Conservation (phyloP, 2,329 filamentous ascomycete species). For the Fusarium pseudonygamai region DNA sequence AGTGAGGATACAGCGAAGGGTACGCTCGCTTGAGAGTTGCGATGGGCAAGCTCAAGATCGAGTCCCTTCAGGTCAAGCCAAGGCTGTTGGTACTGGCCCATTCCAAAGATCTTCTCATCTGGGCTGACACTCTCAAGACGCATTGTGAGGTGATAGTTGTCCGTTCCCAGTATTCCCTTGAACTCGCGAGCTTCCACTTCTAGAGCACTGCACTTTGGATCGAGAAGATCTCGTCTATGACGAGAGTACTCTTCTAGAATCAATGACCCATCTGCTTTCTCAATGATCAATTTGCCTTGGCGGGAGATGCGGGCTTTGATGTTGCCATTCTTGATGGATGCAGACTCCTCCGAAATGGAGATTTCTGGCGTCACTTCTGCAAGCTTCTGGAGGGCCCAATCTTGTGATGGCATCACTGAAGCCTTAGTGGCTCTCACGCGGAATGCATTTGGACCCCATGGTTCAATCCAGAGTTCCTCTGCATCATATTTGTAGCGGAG, state of each 20-base stretch:
- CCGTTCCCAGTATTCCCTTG: slow-evolving; percentile 58
- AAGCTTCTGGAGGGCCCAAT: slow-evolving; percentile 10
- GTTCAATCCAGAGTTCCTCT: slow-evolving; percentile 14
- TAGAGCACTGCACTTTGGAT: slow-evolving; percentile 68
- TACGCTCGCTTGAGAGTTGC: slow-evolving; percentile 72
- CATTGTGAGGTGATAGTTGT: slow-evolving; percentile 65
- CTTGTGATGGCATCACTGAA: neutral
- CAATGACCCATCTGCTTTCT: slow-evolving; percentile 40
- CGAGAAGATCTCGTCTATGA: slow-evolving; percentile 53
- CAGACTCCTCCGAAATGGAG: neutral
- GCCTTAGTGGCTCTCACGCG: slow-evolving; percentile 10
- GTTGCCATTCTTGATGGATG: slow-evolving; percentile 41
- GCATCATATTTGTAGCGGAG: slow-evolving; percentile 14
- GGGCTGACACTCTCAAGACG: slow-evolving; percentile 65
- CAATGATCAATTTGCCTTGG: slow-evolving; percentile 45
- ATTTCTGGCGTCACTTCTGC: neutral
- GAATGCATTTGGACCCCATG: slow-evolving; percentile 13
- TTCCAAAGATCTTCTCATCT: slow-evolving; percentile 71
- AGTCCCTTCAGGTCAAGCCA: slow-evolving; percentile 69
- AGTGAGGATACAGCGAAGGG: slow-evolving; percentile 69
- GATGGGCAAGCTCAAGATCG: slow-evolving; percentile 71
- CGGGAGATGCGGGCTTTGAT: slow-evolving; percentile 43
- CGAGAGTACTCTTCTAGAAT: slow-evolving; percentile 48
- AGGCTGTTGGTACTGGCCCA: slow-evolving; percentile 75
- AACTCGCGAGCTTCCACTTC: slow-evolving; percentile 67